Percentiles rank a stretch among this genome's conserved stretches.
Conservation (phyloP, 202 grass and related monocot species). For the Cymbopogon flexuosus region DNA sequence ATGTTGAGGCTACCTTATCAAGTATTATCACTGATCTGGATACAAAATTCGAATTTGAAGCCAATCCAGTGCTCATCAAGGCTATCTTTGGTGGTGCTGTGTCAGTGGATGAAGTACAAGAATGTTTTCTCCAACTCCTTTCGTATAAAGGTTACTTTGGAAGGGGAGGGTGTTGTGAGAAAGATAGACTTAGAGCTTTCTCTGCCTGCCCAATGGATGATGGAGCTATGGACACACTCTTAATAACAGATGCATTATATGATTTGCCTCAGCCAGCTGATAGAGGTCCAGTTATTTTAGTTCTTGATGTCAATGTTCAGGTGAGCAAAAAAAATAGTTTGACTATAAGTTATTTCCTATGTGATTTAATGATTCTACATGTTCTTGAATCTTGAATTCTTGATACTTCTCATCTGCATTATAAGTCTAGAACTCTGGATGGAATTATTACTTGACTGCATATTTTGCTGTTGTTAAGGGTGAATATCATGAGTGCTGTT, state of each 20-base stretch:
- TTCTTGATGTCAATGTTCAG: constrained; percentile 83
- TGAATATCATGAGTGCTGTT: background rate
- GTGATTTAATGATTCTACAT: background rate
- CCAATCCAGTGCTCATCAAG: constrained; percentile 51
- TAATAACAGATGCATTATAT: constrained; percentile 37
- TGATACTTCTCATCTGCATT: background rate
- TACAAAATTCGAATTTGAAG: constrained; percentile 36
- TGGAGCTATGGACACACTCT: constrained; percentile 32
- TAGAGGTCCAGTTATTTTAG: constrained; percentile 81
- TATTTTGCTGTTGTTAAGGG: background rate
- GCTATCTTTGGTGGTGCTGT: constrained; percentile 55
- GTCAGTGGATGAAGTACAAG: constrained; percentile 57
- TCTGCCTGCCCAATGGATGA: constrained; percentile 34
- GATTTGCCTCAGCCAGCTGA: constrained; percentile 29
- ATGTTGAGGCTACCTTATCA: constrained; percentile 29
- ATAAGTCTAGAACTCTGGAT: background rate
- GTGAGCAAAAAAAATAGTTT: constrained; percentile 35
- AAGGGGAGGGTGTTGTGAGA: constrained; percentile 58
- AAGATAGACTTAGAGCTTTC: constrained; percentile 67
- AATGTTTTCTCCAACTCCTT: constrained; percentile 66
- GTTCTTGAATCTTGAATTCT: background rate
- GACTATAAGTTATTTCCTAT: background rate
- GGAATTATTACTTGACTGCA: background rate
- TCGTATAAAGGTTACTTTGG: constrained; percentile 76
- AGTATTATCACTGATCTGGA: constrained; percentile 50